These are phyloP conservation scores for Penicillium daleae DNA, from an alignment of 495 filamentous ascomycete genomes.

Conservation along the genomic window DNA sequence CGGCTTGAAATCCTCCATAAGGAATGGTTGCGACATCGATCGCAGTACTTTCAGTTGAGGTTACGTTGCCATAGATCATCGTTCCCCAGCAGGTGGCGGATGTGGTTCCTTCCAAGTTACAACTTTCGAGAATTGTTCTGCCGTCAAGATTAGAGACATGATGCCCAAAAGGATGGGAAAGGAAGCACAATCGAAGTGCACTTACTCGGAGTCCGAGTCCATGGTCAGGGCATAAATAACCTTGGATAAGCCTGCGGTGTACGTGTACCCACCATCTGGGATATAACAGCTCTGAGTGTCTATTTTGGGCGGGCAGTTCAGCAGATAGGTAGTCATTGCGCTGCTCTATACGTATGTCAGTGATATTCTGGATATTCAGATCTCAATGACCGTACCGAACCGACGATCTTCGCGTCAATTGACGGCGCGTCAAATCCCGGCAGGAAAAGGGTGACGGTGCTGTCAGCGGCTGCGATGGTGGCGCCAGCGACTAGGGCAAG, in stretches of 20 bases:
- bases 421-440: slow-evolving; percentile 18
- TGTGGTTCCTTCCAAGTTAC: not conserved
- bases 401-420: slow-evolving; percentile 15
- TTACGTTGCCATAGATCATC: not conserved
- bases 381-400: slow-evolving; percentile 11
- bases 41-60: not conserved
- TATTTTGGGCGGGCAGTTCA: slow-evolving; percentile 8
- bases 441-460: slow-evolving; percentile 22
- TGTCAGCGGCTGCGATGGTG: slow-evolving; percentile 12
- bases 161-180: not conserved
- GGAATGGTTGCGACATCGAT: slow-evolving; percentile 8
- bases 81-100: not conserved
- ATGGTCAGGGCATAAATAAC: not conserved
- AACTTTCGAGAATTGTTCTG: not conserved
- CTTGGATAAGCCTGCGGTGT: slow-evolving; percentile 2
- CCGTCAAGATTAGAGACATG: not conserved
- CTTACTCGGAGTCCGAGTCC: not conserved
- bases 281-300: slow-evolving; percentile 13
- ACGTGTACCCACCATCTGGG: slow-evolving; percentile 2
- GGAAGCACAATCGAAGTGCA: not conserved
- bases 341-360: slow-evolving; percentile 8
- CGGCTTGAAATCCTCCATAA: slow-evolving; percentile 10
- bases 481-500: slow-evolving; percentile 21
- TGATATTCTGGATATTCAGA: not conserved
- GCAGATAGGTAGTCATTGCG: slow-evolving; percentile 19